These are phyloP conservation scores for Botryococcus braunii DNA, from an alignment of 163 green algal species.

Conservation along the genomic window DNA sequence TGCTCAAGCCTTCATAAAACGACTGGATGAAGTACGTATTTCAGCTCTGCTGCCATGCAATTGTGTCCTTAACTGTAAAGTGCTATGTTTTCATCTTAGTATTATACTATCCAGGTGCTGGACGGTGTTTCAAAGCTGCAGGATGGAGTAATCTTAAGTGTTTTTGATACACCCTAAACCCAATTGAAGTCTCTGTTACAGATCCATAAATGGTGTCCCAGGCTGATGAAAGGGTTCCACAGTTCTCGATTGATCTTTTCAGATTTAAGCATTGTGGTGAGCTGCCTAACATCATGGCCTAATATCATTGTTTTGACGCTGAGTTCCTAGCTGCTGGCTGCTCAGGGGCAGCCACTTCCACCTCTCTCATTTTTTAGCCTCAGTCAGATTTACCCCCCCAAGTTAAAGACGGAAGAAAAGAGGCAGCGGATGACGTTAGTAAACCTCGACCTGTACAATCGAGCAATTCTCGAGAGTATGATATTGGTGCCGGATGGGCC, in stretches of 20 bases:
- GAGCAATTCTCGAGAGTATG: constrained; percentile 9
- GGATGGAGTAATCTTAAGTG: too few relatives aligned
- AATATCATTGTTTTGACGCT: neutral
- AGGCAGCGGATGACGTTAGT: constrained; percentile 22
- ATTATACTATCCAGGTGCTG: too few relatives aligned
- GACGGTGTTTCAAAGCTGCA: too few relatives aligned
- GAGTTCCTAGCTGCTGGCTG: neutral
- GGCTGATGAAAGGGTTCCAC: too few relatives aligned
- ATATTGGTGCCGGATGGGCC: constrained; percentile 15
- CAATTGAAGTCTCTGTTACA: too few relatives aligned
- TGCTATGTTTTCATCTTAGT: too few relatives aligned
- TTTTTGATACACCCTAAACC: too few relatives aligned
- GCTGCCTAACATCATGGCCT: neutral
- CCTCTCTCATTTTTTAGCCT: constrained; percentile 11
- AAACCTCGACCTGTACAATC: constrained; percentile 37
- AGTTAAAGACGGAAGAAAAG: constrained; percentile 29
- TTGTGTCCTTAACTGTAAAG: neutral
- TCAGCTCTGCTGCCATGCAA: neutral
- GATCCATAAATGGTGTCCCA: too few relatives aligned
- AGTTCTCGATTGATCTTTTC: too few relatives aligned
- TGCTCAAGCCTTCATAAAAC: too few relatives aligned
- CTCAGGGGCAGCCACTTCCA: neutral
- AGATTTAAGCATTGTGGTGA: too few relatives aligned
- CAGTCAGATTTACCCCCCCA: constrained; percentile 25
- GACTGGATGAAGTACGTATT: neutral